Evolutionary conservation across 768 basidiomycete genomes (phyloP), one percentile per base, ranked within the genome.

Genomic region (Termitomyces bulborhizus): DNA sequence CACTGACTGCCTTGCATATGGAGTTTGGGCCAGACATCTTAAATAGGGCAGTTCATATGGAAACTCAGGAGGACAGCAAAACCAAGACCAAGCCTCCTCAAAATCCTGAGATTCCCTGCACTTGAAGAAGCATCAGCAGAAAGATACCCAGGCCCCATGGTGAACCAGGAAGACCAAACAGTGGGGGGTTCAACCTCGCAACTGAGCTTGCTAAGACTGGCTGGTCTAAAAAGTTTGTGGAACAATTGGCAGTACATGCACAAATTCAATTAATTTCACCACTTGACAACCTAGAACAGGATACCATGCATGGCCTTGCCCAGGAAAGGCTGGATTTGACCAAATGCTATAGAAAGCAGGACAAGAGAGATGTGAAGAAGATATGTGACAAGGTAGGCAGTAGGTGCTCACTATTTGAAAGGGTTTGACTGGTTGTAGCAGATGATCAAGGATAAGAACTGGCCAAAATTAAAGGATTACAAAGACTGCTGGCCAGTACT

Each of bases 401-500:
- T 1, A 21, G n/a, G 8, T 6, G 13, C 12, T 51, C 0, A 2
- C 15, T 6, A 43, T 4, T 5, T 0, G 29, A 41, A 12, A 18
- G 39, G 5, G 3, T 3, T 29, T 51, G 6, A 32, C 26, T 34
- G 12, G 2, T 45, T 27, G 21, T 32, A 32, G 15, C 39, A 61
- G 60, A 58, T 61, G 60, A 47, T 44, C 51, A 46, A 48, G 18
- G 51, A 58, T 27, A 50, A 51, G 11, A 40, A 37, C 24, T 54
- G 50, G 51, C 51, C 60, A n/a, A 32, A 40, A 36, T 36, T 57
- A 8, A 47, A 54, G 15, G 39, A 50, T 27, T 61, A 56, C 45
- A 9, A 47, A 1, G 27, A 36, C 32, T 58, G 57, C 46, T 61
- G 57, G 60, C 51, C 51, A 34, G 60, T 62, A 26, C 29, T 21